Evolutionary conservation across 345 rosid species (phyloP).

Genomic region (Moringa oleifera): DNA sequence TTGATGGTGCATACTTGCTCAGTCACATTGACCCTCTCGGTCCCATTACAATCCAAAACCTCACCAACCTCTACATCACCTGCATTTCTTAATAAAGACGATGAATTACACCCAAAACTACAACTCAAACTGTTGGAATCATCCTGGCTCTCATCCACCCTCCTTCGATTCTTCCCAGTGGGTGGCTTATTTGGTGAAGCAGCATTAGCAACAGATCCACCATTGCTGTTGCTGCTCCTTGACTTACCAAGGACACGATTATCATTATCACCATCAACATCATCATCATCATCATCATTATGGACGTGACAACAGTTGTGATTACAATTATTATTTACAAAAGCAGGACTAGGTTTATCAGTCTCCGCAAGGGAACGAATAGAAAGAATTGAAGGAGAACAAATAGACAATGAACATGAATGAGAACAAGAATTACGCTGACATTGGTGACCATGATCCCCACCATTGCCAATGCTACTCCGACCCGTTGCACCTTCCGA

Average conservation of each 20-base stretch:
- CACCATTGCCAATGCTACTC: slow-evolving; percentile 8
- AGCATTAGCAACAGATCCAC: slow-evolving; percentile 1
- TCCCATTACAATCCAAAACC: slow-evolving; percentile 27
- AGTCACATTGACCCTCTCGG: slow-evolving; percentile 10
- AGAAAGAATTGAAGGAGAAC: slow-evolving; percentile 32
- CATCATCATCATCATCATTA: slow-evolving; percentile 7
- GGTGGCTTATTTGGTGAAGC: slow-evolving; percentile 27
- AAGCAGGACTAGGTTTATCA: slow-evolving; percentile 6
- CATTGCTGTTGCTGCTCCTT: slow-evolving; percentile 18
- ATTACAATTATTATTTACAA: slow-evolving; percentile 27
- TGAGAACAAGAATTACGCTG: slow-evolving; percentile 27
- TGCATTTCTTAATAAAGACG: slow-evolving; percentile 13
- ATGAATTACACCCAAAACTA: slow-evolving; percentile 26
- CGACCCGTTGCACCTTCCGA: slow-evolving; percentile 34
- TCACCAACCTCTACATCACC: slow-evolving; percentile 23
- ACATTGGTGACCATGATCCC: slow-evolving; percentile 16
- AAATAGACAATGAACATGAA: slow-evolving; percentile 33
- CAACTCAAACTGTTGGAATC: slow-evolving; percentile 17
- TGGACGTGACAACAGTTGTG: slow-evolving; percentile 4
- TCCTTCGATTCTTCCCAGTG: slow-evolving; percentile 20
- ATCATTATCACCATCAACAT: slow-evolving; percentile 3
- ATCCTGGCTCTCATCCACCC: slow-evolving; percentile 21
- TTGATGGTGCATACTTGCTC: slow-evolving; percentile 55
- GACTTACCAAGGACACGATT: slow-evolving; percentile 12
- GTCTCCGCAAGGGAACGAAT: slow-evolving; percentile 21